Evolutionary conservation across 2,329 filamentous ascomycete species (phyloP).

Genomic region (Alternaria triticina): DNA sequence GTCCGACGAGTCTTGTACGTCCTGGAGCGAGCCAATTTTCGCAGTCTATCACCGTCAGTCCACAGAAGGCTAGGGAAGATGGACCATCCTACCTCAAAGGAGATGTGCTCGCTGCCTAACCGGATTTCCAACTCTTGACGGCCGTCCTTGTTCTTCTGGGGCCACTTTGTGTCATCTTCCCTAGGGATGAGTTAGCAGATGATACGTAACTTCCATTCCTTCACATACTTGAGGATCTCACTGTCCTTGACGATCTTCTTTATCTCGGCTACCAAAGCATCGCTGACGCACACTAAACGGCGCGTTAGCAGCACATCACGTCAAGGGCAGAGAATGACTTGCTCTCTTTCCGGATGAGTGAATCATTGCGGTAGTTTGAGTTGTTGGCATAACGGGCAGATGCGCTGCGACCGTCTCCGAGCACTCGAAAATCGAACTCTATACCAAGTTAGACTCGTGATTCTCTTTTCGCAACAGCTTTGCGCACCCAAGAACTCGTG

Average conservation of each 20-base stretch:
- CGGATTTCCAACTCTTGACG: slow-evolving; percentile 95
- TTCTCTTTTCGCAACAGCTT: background rate
- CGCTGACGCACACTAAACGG: slow-evolving; percentile 87
- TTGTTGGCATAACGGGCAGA: slow-evolving; percentile 98
- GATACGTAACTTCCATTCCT: background rate
- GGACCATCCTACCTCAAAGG: slow-evolving; percentile 77
- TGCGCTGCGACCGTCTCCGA: slow-evolving; percentile 91
- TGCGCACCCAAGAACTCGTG: slow-evolving; percentile 91
- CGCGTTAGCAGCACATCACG: background rate
- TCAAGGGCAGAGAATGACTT: slow-evolving; percentile 48
- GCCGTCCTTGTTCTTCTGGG: slow-evolving; percentile 98
- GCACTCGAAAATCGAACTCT: slow-evolving; percentile 96
- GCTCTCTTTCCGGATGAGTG: slow-evolving; percentile 99
- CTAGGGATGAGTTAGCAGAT: slow-evolving; percentile 56
- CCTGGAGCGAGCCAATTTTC: slow-evolving; percentile 95
- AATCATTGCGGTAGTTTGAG: slow-evolving; percentile 99
- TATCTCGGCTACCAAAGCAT: slow-evolving; percentile 88
- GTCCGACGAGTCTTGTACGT: slow-evolving; percentile 94
- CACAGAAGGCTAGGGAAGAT: no score
- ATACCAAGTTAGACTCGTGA: slow-evolving; percentile 12
- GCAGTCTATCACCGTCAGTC: slow-evolving; percentile 71
- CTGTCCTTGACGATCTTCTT: slow-evolving; percentile 96
- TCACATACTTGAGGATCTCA: slow-evolving; percentile 88
- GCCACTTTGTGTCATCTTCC: slow-evolving; percentile 98
- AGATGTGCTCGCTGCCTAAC: slow-evolving; percentile 93